Evolutionary conservation across 108 stramenopile species (phyloP).

Genomic region (Discostella pseudostelligera): DNA sequence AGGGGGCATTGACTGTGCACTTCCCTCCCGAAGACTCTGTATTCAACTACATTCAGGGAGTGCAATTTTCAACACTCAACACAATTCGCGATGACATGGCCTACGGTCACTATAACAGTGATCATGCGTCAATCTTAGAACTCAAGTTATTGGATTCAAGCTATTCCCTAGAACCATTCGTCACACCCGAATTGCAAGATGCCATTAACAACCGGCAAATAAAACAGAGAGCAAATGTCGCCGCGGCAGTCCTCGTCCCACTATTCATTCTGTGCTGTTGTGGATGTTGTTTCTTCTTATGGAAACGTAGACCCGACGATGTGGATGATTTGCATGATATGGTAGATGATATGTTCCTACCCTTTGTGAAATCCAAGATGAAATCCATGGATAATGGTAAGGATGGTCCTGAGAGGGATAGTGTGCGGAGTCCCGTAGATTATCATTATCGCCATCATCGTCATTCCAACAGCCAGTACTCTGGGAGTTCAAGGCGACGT

Average conservation of each 20-base stretch:
- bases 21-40: conserved; percentile 27
- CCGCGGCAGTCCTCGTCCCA: conserved; percentile 16
- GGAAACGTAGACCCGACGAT: conserved; percentile 2
- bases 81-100: conserved; percentile 32
- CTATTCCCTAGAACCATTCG: conserved; percentile 23
- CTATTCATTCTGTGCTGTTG: conserved; percentile 2
- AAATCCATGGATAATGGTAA: neutral
- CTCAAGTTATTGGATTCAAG: conserved; percentile 34
- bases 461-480: too few species aligned
- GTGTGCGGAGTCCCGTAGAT: neutral
- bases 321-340: conserved; percentile 1
- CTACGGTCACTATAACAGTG: conserved; percentile 8
- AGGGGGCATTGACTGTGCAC: conserved; percentile 38
- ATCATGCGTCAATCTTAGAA: conserved; percentile 19
- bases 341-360: neutral
- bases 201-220: neutral
- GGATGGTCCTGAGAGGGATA: neutral
- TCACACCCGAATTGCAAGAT: neutral
- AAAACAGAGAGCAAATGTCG: conserved; percentile 3
- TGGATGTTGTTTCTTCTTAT: conserved; percentile 8
- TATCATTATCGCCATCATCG: too few species aligned
- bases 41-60: conserved; percentile 11
- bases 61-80: conserved; percentile 14
- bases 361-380: neutral
- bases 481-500: too few species aligned